These are phyloP conservation scores for Colletotrichum eleusines DNA, from an alignment of 2,329 filamentous ascomycete species.

Conservation along the genomic window DNA sequence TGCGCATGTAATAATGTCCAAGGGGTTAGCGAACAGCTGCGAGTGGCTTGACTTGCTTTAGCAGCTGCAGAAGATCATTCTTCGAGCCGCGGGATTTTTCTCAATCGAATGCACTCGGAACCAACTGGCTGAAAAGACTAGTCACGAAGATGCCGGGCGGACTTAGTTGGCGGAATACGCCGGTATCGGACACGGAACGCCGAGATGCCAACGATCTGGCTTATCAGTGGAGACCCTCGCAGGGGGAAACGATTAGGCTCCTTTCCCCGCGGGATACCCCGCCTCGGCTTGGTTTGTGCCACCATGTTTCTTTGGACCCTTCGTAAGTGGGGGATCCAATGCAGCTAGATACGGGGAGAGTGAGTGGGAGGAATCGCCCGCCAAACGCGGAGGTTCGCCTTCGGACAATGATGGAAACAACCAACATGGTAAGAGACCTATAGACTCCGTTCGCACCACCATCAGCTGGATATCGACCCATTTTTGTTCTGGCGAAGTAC, in stretches of 20 bases:
- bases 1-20: not conserved
- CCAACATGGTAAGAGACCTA: not conserved
- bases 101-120: not conserved
- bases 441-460: not conserved
- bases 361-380: slow-evolving; percentile 9
- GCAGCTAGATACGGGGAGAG: not conserved
- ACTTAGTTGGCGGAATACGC: not conserved
- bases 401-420: not conserved
- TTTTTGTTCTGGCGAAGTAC: not conserved
- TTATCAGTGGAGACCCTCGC: slow-evolving; percentile 19
- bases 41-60: not conserved
- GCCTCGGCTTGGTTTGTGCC: not conserved
- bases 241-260: not conserved
- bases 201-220: not conserved
- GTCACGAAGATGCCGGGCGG: slow-evolving; percentile 5
- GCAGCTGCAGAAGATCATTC: not conserved
- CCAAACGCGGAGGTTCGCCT: not conserved
- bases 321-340: slow-evolving; percentile 27
- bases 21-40: not conserved
- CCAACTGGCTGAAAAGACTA: not conserved
- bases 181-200: not conserved
- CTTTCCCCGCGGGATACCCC: slow-evolving; percentile 14
- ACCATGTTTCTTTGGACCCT: too few relatives aligned
- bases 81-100: not conserved
- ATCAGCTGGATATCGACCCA: slow-evolving; percentile 28